Percentiles rank a stretch among this genome's conserved stretches.
phyloP scores from a whole-genome alignment of 2,329 filamentous ascomycete species.

The Calonectria fujianensis region DNA sequence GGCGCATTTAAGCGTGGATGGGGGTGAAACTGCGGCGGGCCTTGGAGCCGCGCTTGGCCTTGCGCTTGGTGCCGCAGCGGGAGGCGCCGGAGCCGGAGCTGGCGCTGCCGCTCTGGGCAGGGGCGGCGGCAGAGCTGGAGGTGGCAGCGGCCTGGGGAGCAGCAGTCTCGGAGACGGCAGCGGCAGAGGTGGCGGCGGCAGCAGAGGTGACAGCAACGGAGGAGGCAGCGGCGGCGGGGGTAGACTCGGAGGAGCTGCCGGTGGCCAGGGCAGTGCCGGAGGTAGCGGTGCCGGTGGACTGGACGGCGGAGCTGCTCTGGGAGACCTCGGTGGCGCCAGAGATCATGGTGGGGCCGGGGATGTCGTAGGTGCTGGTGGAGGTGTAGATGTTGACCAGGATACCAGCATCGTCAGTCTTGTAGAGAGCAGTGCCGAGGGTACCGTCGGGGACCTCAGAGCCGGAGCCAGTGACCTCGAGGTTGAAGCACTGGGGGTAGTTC shows the following conservation, averaged over 20 bases:
- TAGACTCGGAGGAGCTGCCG: constrained; percentile 38
- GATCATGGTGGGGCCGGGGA: constrained; percentile 57
- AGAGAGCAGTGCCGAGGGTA: constrained; percentile 58
- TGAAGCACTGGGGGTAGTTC: constrained; percentile 72
- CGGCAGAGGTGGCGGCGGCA: constrained; percentile 28
- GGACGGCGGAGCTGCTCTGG: constrained; percentile 47
- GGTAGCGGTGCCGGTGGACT: constrained; percentile 43
- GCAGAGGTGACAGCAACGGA: constrained; percentile 38
- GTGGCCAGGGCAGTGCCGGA: constrained; percentile 41
- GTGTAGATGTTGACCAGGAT: constrained; percentile 60
- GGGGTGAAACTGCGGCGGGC: constrained; percentile 50
- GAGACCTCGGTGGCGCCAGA: constrained; percentile 44
- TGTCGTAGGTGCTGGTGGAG: constrained; percentile 52
- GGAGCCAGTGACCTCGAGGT: constrained; percentile 67
- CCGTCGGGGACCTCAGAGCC: constrained; percentile 60
- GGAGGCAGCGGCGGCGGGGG: constrained; percentile 32
- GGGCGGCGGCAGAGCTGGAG: constrained; percentile 41
- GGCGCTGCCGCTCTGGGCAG: constrained; percentile 13
- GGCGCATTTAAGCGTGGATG: constrained; percentile 26
- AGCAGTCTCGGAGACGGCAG: constrained; percentile 14
- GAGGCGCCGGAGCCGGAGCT: constrained; percentile 33
- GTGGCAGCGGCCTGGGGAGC: constrained; percentile 32
- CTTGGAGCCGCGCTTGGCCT: constrained; percentile 48
- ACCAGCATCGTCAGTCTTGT: constrained; percentile 57
- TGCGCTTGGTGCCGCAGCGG: constrained; percentile 50